Percentiles rank a stretch among this genome's conserved stretches.
Conservation (phyloP, 192 early-diverging fungal species). For the Coemansia sp. region DNA sequence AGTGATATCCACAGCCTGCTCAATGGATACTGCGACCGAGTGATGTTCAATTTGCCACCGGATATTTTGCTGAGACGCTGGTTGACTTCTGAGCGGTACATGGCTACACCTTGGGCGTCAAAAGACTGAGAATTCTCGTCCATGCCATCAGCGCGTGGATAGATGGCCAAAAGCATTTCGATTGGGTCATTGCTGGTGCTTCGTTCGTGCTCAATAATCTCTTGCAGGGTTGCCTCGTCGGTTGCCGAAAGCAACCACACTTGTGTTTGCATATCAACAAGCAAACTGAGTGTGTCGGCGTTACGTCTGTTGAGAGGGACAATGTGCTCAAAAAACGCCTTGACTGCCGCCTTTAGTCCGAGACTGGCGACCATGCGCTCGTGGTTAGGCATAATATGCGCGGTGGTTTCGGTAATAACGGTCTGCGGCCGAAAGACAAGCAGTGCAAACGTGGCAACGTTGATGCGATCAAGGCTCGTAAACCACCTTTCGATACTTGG, state of each 20-base stretch:
- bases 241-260: conserved; percentile 38
- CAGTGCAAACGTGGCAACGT: conserved; percentile 42
- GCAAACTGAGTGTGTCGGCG: conserved; percentile 19
- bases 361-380: conserved; percentile 28
- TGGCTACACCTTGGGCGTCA: conserved; percentile 1
- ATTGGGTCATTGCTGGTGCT: conserved; percentile 15
- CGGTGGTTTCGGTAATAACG: conserved; percentile 15
- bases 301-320: conserved; percentile 31
- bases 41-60: conserved; percentile 30
- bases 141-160: not conserved
- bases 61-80: conserved; percentile 45
- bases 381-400: conserved; percentile 30
- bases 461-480: conserved; percentile 28
- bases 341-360: conserved; percentile 24
- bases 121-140: not conserved
- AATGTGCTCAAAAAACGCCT: conserved; percentile 31
- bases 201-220: conserved; percentile 26
- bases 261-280: conserved; percentile 52
- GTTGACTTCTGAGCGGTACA: conserved; percentile 26
- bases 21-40: conserved; percentile 26
- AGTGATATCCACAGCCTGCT: conserved; percentile 13
- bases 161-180: conserved; percentile 18
- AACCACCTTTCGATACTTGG: conserved; percentile 34
- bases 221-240: conserved; percentile 38
- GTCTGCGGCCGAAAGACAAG: conserved; percentile 34